Base-by-base conservation (phyloP, 768 basidiomycete genomes). In the Termitomyces sp. region DNA sequence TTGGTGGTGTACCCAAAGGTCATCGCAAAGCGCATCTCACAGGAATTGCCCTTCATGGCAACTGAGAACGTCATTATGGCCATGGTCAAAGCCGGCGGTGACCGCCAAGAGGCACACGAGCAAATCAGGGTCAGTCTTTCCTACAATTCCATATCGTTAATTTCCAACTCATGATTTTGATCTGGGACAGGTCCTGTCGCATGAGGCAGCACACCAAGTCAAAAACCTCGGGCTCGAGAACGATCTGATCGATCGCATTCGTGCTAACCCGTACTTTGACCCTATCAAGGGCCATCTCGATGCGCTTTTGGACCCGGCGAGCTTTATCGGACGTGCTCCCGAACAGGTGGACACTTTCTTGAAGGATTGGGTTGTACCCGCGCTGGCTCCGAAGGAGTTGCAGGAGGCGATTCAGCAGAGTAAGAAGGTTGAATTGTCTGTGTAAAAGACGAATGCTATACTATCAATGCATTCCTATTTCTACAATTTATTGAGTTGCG, bases 21-120 rank as follows among this genome's bases (percentile, higher is more conserved):
- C 63, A 98, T 99, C 65, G 92, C 83, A 10, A 86, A 94, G 46
- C 87, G 94, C 42, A 96, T 99, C 73, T 74, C 87, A 3, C 93
- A 98, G 73, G 97, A 99, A 73, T 83, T 99, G 38, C 97, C 97
- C 1, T 98, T 98, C 83, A 98, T 99, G 97, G 95, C 96, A 4
- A 99, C 97, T 2, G 97, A 99, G 76, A 99, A 99, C 74, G 84
- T 99, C 75, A 98, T 98, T 77, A 98, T 99, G 97, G 94, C 94
- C 1, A 86, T 99, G 47, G 97, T 98, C 64, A 97, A 92, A 75
- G 86, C 85, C 53, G 94, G 94, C 25, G 96, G 96, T 1, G 96
- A 98, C 74, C 84, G 97, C 38, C 97, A 98, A 72, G 94, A 94
- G 75, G 94, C 94, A 8, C 97, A 98, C 72, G 97, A 98, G 76